Conservation (phyloP, 2,329 filamentous ascomycete genomes). For the Claviceps sorghi region DNA sequence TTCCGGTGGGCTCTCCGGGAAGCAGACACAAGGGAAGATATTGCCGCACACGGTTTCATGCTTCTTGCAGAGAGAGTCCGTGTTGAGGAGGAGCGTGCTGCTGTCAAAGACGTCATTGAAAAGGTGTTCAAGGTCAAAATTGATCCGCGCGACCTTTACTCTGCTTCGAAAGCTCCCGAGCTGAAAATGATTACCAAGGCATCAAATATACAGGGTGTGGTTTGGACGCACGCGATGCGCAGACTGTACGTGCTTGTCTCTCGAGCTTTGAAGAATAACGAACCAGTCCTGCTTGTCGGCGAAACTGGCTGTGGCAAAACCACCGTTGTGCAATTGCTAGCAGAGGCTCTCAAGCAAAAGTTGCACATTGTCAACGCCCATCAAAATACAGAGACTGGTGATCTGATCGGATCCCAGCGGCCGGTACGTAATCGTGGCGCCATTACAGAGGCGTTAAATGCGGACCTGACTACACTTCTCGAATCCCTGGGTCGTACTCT, state of each 20-base stretch:
- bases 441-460: constrained; percentile 49
- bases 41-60: constrained; percentile 92
- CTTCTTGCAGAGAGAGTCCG: constrained; percentile 85
- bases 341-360: constrained; percentile 60
- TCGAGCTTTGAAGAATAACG: constrained; percentile 72
- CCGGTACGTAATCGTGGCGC: constrained; percentile 74
- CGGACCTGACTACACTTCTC: constrained; percentile 42
- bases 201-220: constrained; percentile 48
- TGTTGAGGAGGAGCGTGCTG: constrained; percentile 71
- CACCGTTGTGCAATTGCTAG: constrained; percentile 83
- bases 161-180: constrained; percentile 39
- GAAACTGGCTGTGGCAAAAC: constrained; percentile 98
- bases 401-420: constrained; percentile 88
- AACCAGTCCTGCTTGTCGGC: constrained; percentile 86
- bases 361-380: constrained; percentile 92
- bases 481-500: constrained; percentile 23
- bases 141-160: constrained; percentile 60
- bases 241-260: constrained; percentile 81
- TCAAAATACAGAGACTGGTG: constrained; percentile 94
- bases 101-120: constrained; percentile 80
- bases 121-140: constrained; percentile 78
- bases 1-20: constrained; percentile 87
- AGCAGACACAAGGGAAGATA: constrained; percentile 72
- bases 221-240: constrained; percentile 94
- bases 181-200: constrained; percentile 33